Base-by-base conservation (phyloP, 176 grass and related monocot species). In the Ampelocalamus luodianensis region DNA sequence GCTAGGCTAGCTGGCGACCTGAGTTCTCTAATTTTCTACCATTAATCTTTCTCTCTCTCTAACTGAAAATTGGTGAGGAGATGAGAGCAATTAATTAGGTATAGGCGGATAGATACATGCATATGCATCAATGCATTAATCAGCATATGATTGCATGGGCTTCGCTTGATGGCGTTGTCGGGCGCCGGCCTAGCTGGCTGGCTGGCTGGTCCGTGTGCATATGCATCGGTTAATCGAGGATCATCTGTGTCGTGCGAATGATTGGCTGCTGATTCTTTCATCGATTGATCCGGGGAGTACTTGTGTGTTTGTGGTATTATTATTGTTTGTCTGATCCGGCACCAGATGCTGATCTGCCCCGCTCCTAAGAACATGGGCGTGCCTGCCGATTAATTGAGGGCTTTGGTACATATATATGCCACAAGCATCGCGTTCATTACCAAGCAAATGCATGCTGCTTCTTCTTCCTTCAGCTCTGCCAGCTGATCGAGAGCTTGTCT, bases 101-200 rank as follows among this genome's bases (percentile, higher is more conserved):
- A 46, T 46, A 46, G 44, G 44, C 44, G 44, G 44, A 13, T 46
- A 46, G 69, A 71, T 8, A 29, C 42, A 48, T 2, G 59, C 56
- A 49, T 65, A 11, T 78, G 76, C 43, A 22, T 67, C 1, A 43
- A 6, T 56, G 79, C 12, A 37, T 83, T 72, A 63, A 16, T 48
- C 58, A 29, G 56, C 59, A 75, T 29, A 84, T 65, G 43, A 65
- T 83, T 83, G 82, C 82, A 45, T 74, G 20, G 69, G 37, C 70
- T 72, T 54, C 65, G 44, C 59, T 84, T 27, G 71, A 48, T 84
- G 60, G 45, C 81, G 0, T 63, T 74, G 81, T 83, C 56, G 56
- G 43, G 69, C 26, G 60, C 16, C 64, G 42, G 17, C 68, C 46
- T 22, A 32, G 67, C 50, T 82, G 68, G 27, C 10, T 50, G 51